These are phyloP conservation scores for Talaromyces marneffei DNA, from an alignment of 2,329 filamentous ascomycete genomes.

Conservation along the genomic window DNA sequence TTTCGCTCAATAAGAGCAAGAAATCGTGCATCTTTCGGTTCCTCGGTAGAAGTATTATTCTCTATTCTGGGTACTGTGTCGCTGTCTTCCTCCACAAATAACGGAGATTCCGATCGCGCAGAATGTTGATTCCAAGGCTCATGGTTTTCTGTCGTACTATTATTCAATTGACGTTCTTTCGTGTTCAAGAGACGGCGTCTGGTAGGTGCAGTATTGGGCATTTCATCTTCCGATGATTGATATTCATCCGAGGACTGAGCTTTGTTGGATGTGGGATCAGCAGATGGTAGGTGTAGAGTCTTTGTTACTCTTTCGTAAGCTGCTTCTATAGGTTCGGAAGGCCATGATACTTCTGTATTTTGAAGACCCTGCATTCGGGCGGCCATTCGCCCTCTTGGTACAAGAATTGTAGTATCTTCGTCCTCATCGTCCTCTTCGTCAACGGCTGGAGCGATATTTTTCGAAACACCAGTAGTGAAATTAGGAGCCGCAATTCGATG, in stretches of 20 bases:
- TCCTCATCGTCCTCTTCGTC: conserved; percentile 19
- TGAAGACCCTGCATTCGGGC: conserved; percentile 53
- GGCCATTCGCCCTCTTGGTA: conserved; percentile 60
- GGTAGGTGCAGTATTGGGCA: conserved; percentile 23
- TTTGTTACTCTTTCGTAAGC: conserved; percentile 37
- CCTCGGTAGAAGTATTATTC: conserved; percentile 29
- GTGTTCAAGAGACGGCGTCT: conserved; percentile 26
- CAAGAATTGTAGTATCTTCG: conserved; percentile 44
- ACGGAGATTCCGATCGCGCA: conserved; percentile 31
- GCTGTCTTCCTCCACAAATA: conserved; percentile 36
- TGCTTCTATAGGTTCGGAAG: conserved; percentile 20
- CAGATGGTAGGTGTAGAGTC: conserved; percentile 13
- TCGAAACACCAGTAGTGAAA: not conserved
- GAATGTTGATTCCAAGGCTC: conserved; percentile 21
- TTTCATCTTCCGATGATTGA: conserved; percentile 32
- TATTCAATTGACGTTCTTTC: conserved; percentile 21
- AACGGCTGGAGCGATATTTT: not conserved
- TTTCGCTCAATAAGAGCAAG: conserved; percentile 68
- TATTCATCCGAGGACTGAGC: conserved; percentile 30
- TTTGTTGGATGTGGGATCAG: not conserved
- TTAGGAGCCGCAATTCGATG: not conserved
- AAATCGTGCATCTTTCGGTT: conserved; percentile 50
- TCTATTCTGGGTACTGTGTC: conserved; percentile 22
- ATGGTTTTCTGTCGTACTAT: conserved; percentile 24
- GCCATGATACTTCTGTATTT: conserved; percentile 18